A percentile compares a stretch with the other conserved stretches of the same genome.
Evolutionary conservation across 208 protist species (phyloP).

Genomic region (Trypanosoma rangeli): DNA sequence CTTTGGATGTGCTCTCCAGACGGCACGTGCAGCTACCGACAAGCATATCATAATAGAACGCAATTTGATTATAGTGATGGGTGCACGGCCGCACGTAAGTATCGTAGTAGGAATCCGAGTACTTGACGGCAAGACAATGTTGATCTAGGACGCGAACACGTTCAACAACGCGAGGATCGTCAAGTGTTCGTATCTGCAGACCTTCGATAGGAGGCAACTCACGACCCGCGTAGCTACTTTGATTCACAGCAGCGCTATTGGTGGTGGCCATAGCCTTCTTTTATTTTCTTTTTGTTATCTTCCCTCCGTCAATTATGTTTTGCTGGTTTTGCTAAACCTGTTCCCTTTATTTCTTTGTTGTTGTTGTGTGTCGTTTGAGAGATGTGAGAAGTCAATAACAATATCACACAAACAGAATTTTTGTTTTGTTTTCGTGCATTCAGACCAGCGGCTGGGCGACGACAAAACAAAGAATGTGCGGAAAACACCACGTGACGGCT

Average conservation of each 20-base stretch:
- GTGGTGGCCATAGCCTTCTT: conserved; percentile 5
- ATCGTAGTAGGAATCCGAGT: conserved; percentile 84
- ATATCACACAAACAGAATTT: neutral
- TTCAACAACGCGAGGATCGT: conserved; percentile 71
- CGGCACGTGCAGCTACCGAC: conserved; percentile 91
- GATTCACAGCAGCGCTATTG: neutral
- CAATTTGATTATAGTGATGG: conserved; percentile 74
- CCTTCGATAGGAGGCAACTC: conserved; percentile 47
- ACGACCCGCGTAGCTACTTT: conserved; percentile 1
- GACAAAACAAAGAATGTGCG: neutral
- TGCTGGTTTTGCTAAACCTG: neutral
- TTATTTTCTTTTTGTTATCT: neutral
- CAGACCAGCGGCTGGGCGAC: neutral
- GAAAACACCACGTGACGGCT: neutral
- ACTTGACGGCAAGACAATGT: conserved; percentile 80
- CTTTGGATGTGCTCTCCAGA: conserved; percentile 59
- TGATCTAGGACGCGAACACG: conserved; percentile 78
- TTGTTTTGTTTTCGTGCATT: neutral
- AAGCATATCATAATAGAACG: conserved; percentile 89
- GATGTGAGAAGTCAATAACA: neutral
- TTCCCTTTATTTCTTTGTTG: neutral
- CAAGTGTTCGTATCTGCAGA: conserved; percentile 61
- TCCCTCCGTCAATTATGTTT: neutral
- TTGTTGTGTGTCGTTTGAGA: neutral
- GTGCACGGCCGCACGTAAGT: conserved; percentile 58